Base-by-base conservation (phyloP, 768 basidiomycete species). In the Plicaturopsis crispa region DNA sequence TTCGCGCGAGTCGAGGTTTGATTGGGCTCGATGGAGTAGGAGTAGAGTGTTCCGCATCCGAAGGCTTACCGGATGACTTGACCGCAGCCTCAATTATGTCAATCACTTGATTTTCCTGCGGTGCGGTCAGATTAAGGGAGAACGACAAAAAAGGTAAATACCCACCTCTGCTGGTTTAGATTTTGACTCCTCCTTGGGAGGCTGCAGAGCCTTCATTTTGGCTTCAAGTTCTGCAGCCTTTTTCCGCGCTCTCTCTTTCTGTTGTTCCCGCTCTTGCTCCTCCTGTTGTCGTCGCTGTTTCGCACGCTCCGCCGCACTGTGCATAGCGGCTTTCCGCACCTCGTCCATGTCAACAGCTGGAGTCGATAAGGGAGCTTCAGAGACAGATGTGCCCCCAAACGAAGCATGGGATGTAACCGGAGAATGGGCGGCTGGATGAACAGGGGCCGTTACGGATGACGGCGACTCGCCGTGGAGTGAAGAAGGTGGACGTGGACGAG, bases 151-250 rank as follows among this genome's bases (percentile, higher is more conserved):
- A 8, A 14, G 26, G 26, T 10, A 32, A 33, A 8, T 19, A 45
- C 47, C 44, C 26, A 36, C 58, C 36, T 59, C 50, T 11, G 45
- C 30, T 30, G 49, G 42, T 21, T 39, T 36, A 34, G 44, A 44
- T 17, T 22, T 34, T 12, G 41, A 40, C 21, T 43, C 47, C 3
- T 24, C 20, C 21, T 18, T 16, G 6, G 19, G 33, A 10, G 8
- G 33, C 33, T 10, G 33, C 33, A 17, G 33, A 34, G 10, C 45
- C 63, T 44, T 77, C 54, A 83, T 74, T 52, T 67, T 77, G 39
- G 69, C 81, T 59, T 86, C 84, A 17, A 88, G 54, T 53, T 85
- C 84, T 8, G 68, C 72, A 19, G 86, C 89, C 57, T 92, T 94
- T 60, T 63, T 73, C 44, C 75, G 69, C 11, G 90, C 91, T 12